A percentile compares a stretch with the other conserved stretches of the same genome.
Evolutionary conservation across 192 early-diverging fungal genomes (phyloP).

Genomic region (Entomortierella beljakovae): DNA sequence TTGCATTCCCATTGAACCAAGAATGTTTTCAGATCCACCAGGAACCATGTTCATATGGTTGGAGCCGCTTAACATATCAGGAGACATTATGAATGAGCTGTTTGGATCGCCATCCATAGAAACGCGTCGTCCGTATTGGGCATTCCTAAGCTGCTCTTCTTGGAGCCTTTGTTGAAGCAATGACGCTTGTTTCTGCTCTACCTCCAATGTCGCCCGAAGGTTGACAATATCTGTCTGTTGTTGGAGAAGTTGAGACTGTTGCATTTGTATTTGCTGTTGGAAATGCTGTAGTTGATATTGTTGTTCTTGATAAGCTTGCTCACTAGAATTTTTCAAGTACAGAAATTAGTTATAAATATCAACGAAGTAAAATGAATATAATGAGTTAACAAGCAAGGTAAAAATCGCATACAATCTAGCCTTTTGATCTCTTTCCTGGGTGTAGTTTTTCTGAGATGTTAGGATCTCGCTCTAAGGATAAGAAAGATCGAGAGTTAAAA

Average conservation of each 20-base stretch:
- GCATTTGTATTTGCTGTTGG: conserved; percentile 45
- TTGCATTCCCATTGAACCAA: conserved; percentile 1
- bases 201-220: conserved; percentile 27
- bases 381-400: too few relatives aligned
- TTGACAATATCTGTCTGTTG: conserved; percentile 52
- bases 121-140: conserved; percentile 25
- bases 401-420: conserved; percentile 31
- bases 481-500: too few relatives aligned
- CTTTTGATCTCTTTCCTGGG: conserved; percentile 31
- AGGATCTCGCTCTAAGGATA: conserved; percentile 19
- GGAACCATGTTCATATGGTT: background rate
- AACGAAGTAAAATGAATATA: too few relatives aligned
- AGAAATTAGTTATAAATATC: too few relatives aligned
- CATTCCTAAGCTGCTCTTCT: conserved; percentile 19
- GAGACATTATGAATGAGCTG: conserved; percentile 33
- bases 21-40: background rate
- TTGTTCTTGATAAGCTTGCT: conserved; percentile 29
- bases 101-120: conserved; percentile 36
- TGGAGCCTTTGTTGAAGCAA: conserved; percentile 30
- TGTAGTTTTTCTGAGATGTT: conserved; percentile 6
- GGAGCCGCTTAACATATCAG: background rate
- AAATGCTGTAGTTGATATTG: conserved; percentile 29
- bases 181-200: conserved; percentile 35
- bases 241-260: conserved; percentile 39
- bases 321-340: conserved; percentile 13